phyloP scores from a whole-genome alignment of 176 grass and related monocot species.

The Rhipidocladum racemiflorum region DNA sequence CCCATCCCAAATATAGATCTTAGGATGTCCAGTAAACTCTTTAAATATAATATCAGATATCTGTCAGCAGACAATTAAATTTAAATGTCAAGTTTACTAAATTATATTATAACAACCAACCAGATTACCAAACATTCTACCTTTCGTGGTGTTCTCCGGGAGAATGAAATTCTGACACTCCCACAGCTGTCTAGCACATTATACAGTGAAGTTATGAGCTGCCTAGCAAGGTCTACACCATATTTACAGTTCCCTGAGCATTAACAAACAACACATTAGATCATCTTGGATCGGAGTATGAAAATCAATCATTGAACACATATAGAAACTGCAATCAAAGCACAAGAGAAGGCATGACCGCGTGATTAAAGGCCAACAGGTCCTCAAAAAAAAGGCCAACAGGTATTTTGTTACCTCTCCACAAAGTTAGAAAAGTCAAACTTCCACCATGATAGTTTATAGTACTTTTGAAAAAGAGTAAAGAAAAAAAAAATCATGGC shows the following conservation, averaged over 20 bases:
- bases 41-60: constrained; percentile 60
- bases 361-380: background rate
- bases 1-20: constrained; percentile 79
- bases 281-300: background rate
- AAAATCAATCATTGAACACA: constrained; percentile 19
- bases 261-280: constrained; percentile 34
- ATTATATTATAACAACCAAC: background rate
- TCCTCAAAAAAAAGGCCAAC: background rate
- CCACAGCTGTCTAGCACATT: constrained; percentile 82
- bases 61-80: constrained; percentile 37
- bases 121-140: constrained; percentile 25
- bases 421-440: background rate
- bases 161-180: constrained; percentile 85
- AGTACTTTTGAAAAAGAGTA: background rate
- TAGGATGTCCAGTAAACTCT: constrained; percentile 69
- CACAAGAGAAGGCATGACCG: background rate
- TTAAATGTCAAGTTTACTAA: background rate
- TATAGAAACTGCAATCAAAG: background rate
- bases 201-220: constrained; percentile 57
- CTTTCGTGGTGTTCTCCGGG: constrained; percentile 81
- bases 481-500: background rate
- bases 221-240: constrained; percentile 66
- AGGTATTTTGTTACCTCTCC: background rate
- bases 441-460: constrained; percentile 1
- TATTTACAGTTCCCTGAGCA: constrained; percentile 83